Base-by-base conservation (phyloP, 768 basidiomycete species). In the Astraeus odoratus region DNA sequence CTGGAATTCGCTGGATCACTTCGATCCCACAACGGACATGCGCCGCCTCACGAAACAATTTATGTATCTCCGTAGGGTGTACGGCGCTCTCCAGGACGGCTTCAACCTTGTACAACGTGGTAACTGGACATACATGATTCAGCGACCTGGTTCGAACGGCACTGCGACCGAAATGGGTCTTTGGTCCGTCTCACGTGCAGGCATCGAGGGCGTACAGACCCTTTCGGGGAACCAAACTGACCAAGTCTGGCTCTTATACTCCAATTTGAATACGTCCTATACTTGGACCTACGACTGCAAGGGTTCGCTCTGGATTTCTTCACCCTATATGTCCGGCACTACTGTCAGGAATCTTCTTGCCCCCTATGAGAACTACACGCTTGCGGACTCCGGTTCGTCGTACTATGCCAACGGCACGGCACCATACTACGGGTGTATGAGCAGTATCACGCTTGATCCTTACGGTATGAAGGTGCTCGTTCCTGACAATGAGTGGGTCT, bases 1-100 rank as follows among this genome's bases (percentile, higher is more conserved):
- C 54, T 93, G 87, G 89, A 94, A 95, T 61, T 78, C 86, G 2
- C 78, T 94, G 25, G 93, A 96, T 56, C 93, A 96, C 61, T 95
- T 95, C 60, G 93, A 96, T 63, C 90, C 91, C 22, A 94, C 92
- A 2, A 68, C 82, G 10, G 82, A 87, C 56, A 74, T 75, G 30
- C 78, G 86, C 30, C 82, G 90, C 45, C 58, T 89, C 46, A 80
- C 89, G 56, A 60, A 77, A 15, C 87, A 86, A 43, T 83, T 89
- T 67, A 62, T 83, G 46, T 73, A 78, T 55, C 71, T 95, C 29
- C 83, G 93, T 24, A 60, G 60, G 5, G 64, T 71, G 12, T 95
- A 84, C 63, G 77, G 73, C 19, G 73, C 86, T 3, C 72, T 95
- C 9, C 88, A 88, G 61, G 93, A 96, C 55, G 93, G 93, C 3